Evolutionary conservation across 179 eudicot genomes (phyloP).

Genomic region (Spinacia oleracea): DNA sequence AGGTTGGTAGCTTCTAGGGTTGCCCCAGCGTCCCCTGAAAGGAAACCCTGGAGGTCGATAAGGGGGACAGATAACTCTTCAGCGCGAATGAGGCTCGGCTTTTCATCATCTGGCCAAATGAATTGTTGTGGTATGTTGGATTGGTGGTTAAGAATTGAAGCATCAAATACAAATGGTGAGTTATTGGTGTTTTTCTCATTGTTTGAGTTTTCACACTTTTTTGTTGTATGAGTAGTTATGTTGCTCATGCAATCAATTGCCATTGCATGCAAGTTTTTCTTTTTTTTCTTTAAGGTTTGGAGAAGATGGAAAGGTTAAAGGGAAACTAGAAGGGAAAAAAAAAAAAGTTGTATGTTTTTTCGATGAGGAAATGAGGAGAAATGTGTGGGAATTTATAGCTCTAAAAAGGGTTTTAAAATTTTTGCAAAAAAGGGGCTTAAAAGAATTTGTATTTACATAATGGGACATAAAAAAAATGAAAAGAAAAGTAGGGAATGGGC

Average conservation of each 20-base stretch:
- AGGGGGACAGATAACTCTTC: slow-evolving; percentile 68
- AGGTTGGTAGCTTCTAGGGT: slow-evolving; percentile 28
- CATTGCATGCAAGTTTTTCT: slow-evolving; percentile 29
- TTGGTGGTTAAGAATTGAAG: slow-evolving; percentile 41
- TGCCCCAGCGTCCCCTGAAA: slow-evolving; percentile 44
- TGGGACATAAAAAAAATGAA: slow-evolving; percentile 24
- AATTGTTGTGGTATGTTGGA: slow-evolving; percentile 53
- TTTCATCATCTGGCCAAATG: slow-evolving; percentile 73
- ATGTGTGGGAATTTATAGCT: slow-evolving; percentile 39
- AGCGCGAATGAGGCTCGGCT: slow-evolving; percentile 36
- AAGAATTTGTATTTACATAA: slow-evolving; percentile 17
- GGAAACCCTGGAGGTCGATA: slow-evolving; percentile 61
- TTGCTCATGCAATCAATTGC: slow-evolving; percentile 40
- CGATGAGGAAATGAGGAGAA: slow-evolving; percentile 16
- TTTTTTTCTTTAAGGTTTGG: too few species aligned
- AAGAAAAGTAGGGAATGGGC: slow-evolving; percentile 32
- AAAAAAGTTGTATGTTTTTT: slow-evolving; percentile 24
- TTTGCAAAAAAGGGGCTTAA: slow-evolving; percentile 29
- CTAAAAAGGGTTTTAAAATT: not conserved
- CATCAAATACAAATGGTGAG: slow-evolving; percentile 43
- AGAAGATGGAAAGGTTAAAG: not conserved
- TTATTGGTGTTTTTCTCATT: slow-evolving; percentile 5
- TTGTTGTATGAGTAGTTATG: slow-evolving; percentile 10
- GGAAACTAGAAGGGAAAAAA: too few species aligned
- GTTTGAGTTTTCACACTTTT: too few species aligned